Conservation (phyloP, 1,284 basidiomycete genomes). For the Kwoniella shivajii region DNA sequence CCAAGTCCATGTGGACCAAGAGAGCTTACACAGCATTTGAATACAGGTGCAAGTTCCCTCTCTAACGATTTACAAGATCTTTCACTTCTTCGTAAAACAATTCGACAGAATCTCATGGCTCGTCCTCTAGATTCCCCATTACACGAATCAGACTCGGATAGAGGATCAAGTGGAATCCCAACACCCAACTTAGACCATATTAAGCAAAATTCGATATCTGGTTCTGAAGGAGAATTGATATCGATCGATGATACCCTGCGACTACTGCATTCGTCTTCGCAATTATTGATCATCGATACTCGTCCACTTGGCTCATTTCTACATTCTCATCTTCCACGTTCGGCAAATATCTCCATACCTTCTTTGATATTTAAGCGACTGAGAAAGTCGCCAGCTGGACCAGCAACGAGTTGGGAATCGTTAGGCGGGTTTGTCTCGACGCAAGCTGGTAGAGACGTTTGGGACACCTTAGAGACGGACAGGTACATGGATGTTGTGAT, state of each 20-base stretch:
- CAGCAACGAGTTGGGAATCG: conserved; percentile 59
- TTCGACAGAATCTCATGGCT: conserved; percentile 39
- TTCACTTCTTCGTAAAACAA: conserved; percentile 32
- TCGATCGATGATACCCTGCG: conserved; percentile 17
- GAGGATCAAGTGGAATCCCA: conserved; percentile 21
- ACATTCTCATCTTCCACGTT: conserved; percentile 64
- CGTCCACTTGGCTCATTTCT: conserved; percentile 68
- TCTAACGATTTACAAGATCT: conserved; percentile 40
- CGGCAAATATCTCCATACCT: conserved; percentile 79
- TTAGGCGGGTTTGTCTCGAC: conserved; percentile 77
- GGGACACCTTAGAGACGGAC: conserved; percentile 58
- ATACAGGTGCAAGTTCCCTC: conserved; percentile 22
- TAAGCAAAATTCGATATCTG: conserved; percentile 3
- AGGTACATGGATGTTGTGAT: conserved; percentile 36
- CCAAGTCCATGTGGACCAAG: too few species aligned
- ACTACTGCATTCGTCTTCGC: conserved; percentile 16
- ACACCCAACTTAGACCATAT: conserved; percentile 15
- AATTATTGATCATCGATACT: conserved; percentile 69
- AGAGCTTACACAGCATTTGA: background rate
- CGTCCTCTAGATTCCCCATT: conserved; percentile 36
- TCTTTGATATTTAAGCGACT: conserved; percentile 83
- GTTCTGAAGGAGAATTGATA: conserved; percentile 16
- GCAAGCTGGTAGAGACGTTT: conserved; percentile 65
- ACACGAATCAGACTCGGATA: conserved; percentile 22
- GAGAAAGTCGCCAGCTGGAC: conserved; percentile 64